Percentiles rank a stretch among this genome's conserved stretches.
Evolutionary conservation across 176 grass and related monocot genomes (phyloP).

Genomic region (Eragrostis curvula): DNA sequence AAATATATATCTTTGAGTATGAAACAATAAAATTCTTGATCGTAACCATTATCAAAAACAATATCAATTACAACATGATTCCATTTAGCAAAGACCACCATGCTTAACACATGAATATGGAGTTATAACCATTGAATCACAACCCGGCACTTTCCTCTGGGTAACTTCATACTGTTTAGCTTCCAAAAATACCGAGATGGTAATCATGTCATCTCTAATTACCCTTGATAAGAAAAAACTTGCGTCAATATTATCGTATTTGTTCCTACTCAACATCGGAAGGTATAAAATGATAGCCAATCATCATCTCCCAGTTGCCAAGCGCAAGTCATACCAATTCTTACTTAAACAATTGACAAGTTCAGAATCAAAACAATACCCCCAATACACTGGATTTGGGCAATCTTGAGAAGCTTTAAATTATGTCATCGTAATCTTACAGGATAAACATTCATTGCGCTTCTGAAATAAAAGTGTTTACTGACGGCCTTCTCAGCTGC

Average conservation of each 20-base stretch:
- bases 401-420: constrained; percentile 22
- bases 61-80: background rate
- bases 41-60: background rate
- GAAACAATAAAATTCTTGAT: background rate
- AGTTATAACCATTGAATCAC: background rate
- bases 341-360: background rate
- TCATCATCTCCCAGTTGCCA: background rate
- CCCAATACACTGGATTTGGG: background rate
- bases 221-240: background rate
- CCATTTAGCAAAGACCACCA: too few species aligned
- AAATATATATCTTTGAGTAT: background rate
- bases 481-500: background rate
- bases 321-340: background rate
- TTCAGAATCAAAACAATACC: background rate
- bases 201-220: background rate
- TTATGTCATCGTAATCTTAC: constrained; percentile 18
- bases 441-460: constrained; percentile 29
- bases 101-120: too few species aligned
- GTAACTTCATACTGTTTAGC: background rate
- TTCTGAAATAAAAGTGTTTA: constrained; percentile 4
- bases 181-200: background rate
- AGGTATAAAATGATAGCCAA: background rate
- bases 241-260: background rate
- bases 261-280: background rate
- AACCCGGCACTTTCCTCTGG: background rate